phyloP scores from a whole-genome alignment of 1,284 basidiomycete species.

The Moesziomyces sp. region DNA sequence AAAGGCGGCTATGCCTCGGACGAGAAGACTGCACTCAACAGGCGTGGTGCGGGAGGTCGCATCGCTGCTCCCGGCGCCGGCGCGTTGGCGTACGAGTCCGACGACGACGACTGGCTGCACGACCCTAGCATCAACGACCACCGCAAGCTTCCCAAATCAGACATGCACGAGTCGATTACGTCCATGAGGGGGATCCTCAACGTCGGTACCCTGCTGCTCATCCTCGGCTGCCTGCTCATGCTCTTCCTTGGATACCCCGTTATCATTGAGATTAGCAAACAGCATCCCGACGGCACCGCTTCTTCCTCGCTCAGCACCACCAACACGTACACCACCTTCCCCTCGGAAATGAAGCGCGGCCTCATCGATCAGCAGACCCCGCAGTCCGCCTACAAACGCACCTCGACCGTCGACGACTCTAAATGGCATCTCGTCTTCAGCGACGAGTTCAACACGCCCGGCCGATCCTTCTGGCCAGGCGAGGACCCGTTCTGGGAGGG shows the following conservation, averaged over 20 bases:
- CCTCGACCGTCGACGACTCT: conserved; percentile 8
- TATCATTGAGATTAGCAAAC: conserved; percentile 33
- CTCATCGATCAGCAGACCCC: conserved; percentile 56
- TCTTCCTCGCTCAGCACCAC: conserved; percentile 7
- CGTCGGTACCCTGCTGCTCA: conserved; percentile 48
- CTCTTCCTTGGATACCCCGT: conserved; percentile 65
- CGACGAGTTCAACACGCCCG: conserved; percentile 81
- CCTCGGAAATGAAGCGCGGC: conserved; percentile 26
- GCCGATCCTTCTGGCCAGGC: conserved; percentile 71
- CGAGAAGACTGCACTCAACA: conserved; percentile 4
- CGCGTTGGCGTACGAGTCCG: conserved; percentile 3
- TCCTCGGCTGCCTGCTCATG: conserved; percentile 52
- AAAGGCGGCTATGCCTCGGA: too few relatives aligned
- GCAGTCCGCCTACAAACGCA: conserved; percentile 15
- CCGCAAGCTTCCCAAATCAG: neutral
- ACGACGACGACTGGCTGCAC: conserved; percentile 42
- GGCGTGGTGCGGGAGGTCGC: neutral
- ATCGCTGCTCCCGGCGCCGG: neutral
- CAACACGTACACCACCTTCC: conserved; percentile 17
- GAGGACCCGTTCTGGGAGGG: conserved; percentile 64
- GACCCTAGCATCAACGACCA: conserved; percentile 10
- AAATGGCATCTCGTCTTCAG: conserved; percentile 72
- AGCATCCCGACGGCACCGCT: conserved; percentile 15
- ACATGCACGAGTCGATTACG: neutral
- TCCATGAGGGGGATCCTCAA: conserved; percentile 51